Percentiles rank a stretch among this genome's conserved stretches.
Conservation (phyloP, 192 early-diverging fungal species). For the Backusella morwellensis region DNA sequence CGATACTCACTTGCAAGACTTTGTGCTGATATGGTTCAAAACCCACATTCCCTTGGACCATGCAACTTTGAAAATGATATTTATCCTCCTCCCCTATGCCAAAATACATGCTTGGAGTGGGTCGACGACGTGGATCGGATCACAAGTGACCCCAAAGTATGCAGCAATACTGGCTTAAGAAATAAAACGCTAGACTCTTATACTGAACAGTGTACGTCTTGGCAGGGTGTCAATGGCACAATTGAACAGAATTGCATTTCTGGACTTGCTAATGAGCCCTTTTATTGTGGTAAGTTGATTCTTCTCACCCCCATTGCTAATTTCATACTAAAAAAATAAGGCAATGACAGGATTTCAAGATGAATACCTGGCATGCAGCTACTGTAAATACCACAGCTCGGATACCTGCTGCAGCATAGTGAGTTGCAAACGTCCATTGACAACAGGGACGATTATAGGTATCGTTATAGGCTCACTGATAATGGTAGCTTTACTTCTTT, state of each 20-base stretch:
- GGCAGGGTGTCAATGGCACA: conserved; percentile 20
- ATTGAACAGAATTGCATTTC: conserved; percentile 15
- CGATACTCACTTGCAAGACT: conserved; percentile 21
- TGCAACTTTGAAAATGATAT: conserved; percentile 20
- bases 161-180: not conserved
- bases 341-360: not conserved
- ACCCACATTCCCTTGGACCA: conserved; percentile 9
- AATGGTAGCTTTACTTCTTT: not conserved
- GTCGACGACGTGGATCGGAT: not conserved
- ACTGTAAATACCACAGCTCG: conserved; percentile 1
- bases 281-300: conserved; percentile 21
- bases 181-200: not conserved
- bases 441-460: conserved; percentile 17
- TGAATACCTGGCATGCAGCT: conserved; percentile 10
- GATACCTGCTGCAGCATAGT: conserved; percentile 12
- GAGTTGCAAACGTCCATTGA: not conserved
- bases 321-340: not conserved
- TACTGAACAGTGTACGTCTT: conserved; percentile 6
- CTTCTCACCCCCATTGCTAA: not conserved
- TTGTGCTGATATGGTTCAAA: conserved; percentile 21
- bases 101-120: conserved; percentile 20
- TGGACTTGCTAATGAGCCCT: conserved; percentile 28
- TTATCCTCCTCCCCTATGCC: conserved; percentile 24
- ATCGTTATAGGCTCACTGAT: conserved; percentile 13
- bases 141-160: not conserved